Conservation (phyloP, 257 asterid species). For the Verbascum thapsus region DNA sequence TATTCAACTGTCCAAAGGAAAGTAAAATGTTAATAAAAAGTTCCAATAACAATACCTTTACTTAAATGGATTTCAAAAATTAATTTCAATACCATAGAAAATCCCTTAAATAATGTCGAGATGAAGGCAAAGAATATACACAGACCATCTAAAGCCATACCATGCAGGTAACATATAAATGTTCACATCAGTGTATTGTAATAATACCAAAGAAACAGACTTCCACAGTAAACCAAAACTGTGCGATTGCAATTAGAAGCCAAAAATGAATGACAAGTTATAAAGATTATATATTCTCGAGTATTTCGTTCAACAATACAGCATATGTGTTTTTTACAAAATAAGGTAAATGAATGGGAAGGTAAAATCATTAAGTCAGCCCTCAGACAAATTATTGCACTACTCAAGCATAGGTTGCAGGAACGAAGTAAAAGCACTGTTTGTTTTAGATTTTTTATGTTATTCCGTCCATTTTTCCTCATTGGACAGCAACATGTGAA, state of each 20-base stretch:
- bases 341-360: not conserved
- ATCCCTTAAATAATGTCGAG: not conserved
- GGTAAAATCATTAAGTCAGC: not conserved
- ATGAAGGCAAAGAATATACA: conserved; percentile 12
- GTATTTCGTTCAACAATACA: not conserved
- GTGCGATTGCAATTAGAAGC: not conserved
- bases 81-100: conserved; percentile 2
- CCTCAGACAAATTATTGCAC: not conserved
- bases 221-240: conserved; percentile 12
- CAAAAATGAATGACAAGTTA: not conserved
- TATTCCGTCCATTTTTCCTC: not conserved
- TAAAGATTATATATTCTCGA: not conserved
- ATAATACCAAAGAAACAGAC: not conserved
- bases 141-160: conserved; percentile 8
- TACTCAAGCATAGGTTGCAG: too few relatives aligned
- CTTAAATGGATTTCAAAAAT: not conserved
- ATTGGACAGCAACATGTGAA: not conserved
- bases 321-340: too few relatives aligned
- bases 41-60: conserved; percentile 11
- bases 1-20: conserved; percentile 60
- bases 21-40: conserved; percentile 13
- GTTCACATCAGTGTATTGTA: not conserved
- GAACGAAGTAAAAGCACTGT: too few relatives aligned
- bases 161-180: conserved; percentile 13
- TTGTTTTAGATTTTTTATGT: conserved; percentile 15